A percentile compares a stretch with the other conserved stretches of the same genome.
Conservation (phyloP, 2,329 filamentous ascomycete species). For the Colletotrichum melonis region DNA sequence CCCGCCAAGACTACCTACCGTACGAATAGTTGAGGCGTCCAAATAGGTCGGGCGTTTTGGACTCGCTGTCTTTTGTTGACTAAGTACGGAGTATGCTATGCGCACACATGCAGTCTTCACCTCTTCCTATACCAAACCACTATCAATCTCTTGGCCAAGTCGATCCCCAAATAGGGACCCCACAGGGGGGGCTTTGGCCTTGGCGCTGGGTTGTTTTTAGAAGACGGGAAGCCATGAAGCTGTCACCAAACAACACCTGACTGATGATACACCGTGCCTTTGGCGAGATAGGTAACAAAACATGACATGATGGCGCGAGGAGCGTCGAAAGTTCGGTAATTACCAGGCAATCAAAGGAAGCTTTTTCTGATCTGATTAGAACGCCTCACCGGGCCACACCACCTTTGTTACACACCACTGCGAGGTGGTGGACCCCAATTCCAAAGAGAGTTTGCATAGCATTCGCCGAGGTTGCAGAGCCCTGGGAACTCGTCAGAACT, state of each 20-base stretch:
- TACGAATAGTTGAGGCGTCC: neutral
- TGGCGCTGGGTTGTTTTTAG: slow-evolving; percentile 24
- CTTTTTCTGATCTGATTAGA: neutral
- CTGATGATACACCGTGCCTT: neutral
- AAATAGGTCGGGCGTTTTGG: neutral
- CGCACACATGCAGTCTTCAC: neutral
- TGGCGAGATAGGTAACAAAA: neutral
- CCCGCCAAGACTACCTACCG: slow-evolving; percentile 14
- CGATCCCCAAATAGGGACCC: neutral
- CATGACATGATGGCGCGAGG: neutral
- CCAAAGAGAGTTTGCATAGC: slow-evolving; percentile 7
- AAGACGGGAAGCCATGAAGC: neutral
- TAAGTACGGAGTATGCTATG: neutral
- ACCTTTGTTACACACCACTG: neutral
- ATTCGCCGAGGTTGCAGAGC: neutral
- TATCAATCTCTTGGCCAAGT: slow-evolving; percentile 20
- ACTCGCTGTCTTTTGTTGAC: neutral
- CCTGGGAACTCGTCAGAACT: neutral
- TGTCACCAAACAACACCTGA: slow-evolving; percentile 3
- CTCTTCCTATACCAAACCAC: neutral
- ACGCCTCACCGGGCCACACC: neutral
- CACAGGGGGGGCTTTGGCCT: neutral
- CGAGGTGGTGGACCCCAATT: neutral
- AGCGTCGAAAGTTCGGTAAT: neutral
- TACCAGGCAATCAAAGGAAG: neutral